phyloP scores from a whole-genome alignment of 148 eudicot genomes.

The Rhododendron simsii region DNA sequence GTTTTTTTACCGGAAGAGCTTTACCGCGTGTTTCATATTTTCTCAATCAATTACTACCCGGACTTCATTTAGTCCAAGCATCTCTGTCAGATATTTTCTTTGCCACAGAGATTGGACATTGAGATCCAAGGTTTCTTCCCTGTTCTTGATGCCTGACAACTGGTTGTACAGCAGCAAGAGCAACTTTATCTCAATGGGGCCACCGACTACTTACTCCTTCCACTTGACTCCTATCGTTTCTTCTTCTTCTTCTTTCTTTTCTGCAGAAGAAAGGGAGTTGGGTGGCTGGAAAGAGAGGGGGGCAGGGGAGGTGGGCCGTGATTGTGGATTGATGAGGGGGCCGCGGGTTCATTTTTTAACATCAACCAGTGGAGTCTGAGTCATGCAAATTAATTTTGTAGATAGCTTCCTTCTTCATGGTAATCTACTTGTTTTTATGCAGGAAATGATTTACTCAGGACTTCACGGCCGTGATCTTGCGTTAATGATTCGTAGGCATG shows the following conservation, averaged over 20 bases:
- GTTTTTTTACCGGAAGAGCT: background rate
- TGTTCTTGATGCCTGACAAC: background rate
- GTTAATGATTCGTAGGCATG: background rate
- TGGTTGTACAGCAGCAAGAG: background rate
- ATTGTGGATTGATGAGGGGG: background rate
- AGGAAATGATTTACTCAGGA: background rate
- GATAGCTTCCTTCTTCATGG: background rate
- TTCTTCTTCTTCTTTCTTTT: background rate
- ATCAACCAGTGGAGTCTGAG: slow-evolving; percentile 5
- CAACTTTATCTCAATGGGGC: slow-evolving; percentile 1
- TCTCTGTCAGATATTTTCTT: background rate
- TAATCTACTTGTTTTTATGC: background rate
- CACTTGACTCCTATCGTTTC: background rate
- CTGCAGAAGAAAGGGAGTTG: background rate
- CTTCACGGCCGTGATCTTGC: background rate
- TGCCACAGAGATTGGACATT: background rate
- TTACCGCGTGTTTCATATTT: background rate
- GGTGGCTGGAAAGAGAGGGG: background rate
- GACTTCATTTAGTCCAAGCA: background rate
- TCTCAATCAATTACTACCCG: background rate
- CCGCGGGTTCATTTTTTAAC: background rate
- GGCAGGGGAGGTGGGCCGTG: background rate
- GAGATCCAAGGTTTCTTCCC: background rate
- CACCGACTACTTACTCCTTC: background rate
- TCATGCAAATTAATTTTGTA: background rate